Evolutionary conservation across 805 yeast genomes (phyloP).

Genomic region (Soucietia sequanensis): DNA sequence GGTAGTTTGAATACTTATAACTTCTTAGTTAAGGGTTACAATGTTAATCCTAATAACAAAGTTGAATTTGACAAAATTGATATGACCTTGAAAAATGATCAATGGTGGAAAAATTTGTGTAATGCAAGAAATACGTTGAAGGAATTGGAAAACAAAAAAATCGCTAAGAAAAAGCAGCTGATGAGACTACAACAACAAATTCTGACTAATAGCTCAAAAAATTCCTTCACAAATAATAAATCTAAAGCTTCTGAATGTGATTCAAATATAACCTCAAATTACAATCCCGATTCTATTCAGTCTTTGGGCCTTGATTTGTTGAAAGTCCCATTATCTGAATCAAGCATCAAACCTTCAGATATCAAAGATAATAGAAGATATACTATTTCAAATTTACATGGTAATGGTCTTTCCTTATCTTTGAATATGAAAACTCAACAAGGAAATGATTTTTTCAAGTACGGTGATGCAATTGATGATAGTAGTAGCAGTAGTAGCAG

Average conservation of each 20-base stretch:
- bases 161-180: slow-evolving; percentile 8
- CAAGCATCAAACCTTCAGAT: not conserved
- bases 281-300: not conserved
- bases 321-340: not conserved
- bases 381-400: slow-evolving; percentile 66
- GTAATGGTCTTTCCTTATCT: slow-evolving; percentile 65
- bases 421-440: slow-evolving; percentile 67
- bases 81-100: slow-evolving; percentile 52
- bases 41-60: slow-evolving; percentile 28
- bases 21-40: slow-evolving; percentile 69
- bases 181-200: slow-evolving; percentile 6
- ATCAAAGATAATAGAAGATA: slow-evolving; percentile 38
- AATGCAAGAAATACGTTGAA: slow-evolving; percentile 50
- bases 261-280: slow-evolving; percentile 9
- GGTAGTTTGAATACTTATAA: slow-evolving; percentile 63
- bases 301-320: not conserved
- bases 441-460: slow-evolving; percentile 26
- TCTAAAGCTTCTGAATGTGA: too few relatives aligned
- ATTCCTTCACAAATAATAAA: slow-evolving; percentile 9
- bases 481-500: slow-evolving; percentile 10
- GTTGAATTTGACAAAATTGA: slow-evolving; percentile 45
- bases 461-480: slow-evolving; percentile 19
- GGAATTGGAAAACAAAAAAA: slow-evolving; percentile 33
- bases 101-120: slow-evolving; percentile 81
- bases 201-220: not conserved